phyloP scores from a whole-genome alignment of 495 filamentous ascomycete genomes.

The Hyphodiscus hymeniophilus region DNA sequence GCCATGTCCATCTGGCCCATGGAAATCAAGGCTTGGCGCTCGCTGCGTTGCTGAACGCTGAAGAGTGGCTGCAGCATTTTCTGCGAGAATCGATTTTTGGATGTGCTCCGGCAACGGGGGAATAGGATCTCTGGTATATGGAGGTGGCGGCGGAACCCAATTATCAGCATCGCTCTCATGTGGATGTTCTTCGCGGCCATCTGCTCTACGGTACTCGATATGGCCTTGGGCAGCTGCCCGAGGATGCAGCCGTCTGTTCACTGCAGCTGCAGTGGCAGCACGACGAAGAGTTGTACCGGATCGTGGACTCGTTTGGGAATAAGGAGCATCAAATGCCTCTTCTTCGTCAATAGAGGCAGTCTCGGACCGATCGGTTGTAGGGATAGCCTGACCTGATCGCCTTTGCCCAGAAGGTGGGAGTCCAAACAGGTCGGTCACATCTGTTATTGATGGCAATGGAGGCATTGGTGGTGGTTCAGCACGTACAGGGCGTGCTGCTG shows the following conservation, averaged over 20 bases:
- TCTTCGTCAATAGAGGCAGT: conserved; percentile 38
- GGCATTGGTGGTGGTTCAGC: conserved; percentile 13
- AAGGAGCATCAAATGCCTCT: conserved; percentile 58
- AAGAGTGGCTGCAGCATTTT: conserved; percentile 12
- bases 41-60: conserved; percentile 15
- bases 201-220: conserved; percentile 31
- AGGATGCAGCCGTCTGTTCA: conserved; percentile 55
- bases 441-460: background rate
- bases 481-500: conserved; percentile 3
- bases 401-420: conserved; percentile 25
- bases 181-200: conserved; percentile 61
- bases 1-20: conserved; percentile 4
- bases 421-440: conserved; percentile 13
- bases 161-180: conserved; percentile 88
- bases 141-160: conserved; percentile 89
- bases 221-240: conserved; percentile 17
- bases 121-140: conserved; percentile 61
- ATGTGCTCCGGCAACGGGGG: conserved; percentile 46
- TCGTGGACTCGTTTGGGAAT: conserved; percentile 70
- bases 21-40: conserved; percentile 11
- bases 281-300: conserved; percentile 67
- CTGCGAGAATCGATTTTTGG: conserved; percentile 19
- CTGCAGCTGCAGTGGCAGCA: conserved; percentile 69
- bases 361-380: conserved; percentile 23
- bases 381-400: conserved; percentile 13